Percentiles rank a stretch among this genome's conserved stretches.
Evolutionary conservation across 805 yeast genomes (phyloP).

Genomic region (Torulaspora delbrueckii): DNA sequence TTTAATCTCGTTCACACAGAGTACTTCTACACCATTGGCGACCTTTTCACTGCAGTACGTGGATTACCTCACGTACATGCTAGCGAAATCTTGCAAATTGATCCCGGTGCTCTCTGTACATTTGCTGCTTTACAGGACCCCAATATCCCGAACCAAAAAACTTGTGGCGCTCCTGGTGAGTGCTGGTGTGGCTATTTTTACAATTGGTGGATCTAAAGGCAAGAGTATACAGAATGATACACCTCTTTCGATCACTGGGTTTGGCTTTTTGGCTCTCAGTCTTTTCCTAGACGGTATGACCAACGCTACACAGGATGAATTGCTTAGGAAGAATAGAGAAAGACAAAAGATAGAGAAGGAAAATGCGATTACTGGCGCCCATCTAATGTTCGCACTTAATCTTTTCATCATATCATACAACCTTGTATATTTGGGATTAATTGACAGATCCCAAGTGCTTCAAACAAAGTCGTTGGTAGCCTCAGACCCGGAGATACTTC

Average conservation of each 20-base stretch:
- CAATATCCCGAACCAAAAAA: slow-evolving; percentile 72
- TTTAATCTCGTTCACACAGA: slow-evolving; percentile 65
- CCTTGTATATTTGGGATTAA: slow-evolving; percentile 39
- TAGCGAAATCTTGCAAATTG: slow-evolving; percentile 90
- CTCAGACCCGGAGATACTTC: slow-evolving; percentile 45
- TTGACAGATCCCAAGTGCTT: slow-evolving; percentile 24
- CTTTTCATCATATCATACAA: slow-evolving; percentile 44
- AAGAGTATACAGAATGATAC: slow-evolving; percentile 28
- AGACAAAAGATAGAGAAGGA: slow-evolving; percentile 18
- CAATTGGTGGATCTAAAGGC: slow-evolving; percentile 45
- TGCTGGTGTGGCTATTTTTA: slow-evolving; percentile 74
- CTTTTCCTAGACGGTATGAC: slow-evolving; percentile 86
- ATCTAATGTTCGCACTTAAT: slow-evolving; percentile 73
- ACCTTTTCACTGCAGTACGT: slow-evolving; percentile 74
- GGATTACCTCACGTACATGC: slow-evolving; percentile 74
- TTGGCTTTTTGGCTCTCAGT: slow-evolving; percentile 52
- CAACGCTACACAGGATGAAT: slow-evolving; percentile 86
- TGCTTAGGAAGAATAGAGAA: slow-evolving; percentile 45
- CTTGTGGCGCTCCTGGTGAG: slow-evolving; percentile 76
- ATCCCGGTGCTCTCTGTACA: slow-evolving; percentile 93
- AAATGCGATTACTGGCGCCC: slow-evolving; percentile 67
- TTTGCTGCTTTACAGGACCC: slow-evolving; percentile 58
- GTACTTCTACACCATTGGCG: slow-evolving; percentile 79
- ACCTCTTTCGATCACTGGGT: slow-evolving; percentile 48
- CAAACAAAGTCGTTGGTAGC: slow-evolving; percentile 38